Evolutionary conservation across 2,329 filamentous ascomycete species (phyloP), one percentile per base, ranked within the genome.

Genomic region (Trichophyton schoenleinii): DNA sequence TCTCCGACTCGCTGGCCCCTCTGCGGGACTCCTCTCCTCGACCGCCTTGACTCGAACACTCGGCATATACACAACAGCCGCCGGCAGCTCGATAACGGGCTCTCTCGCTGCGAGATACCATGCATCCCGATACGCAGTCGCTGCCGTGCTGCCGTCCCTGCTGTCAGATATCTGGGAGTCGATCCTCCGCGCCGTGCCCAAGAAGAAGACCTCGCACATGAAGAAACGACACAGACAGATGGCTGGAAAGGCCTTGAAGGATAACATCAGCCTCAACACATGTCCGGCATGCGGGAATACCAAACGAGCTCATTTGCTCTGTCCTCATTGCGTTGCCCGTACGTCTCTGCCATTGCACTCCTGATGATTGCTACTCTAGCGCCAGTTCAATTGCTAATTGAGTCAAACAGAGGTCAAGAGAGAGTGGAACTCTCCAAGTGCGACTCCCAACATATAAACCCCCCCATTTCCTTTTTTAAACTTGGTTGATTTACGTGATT

Each of bases 131-230:
- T 76, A 25, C 73, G 84, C 66, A 83, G 78, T 58, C 3, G 52
- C 52, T 13, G 25, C 52, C 7, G 52, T 25, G 28, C 78, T 91
- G 59, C 86, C 88, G 4, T 81, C 82, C 3, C 71, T 91, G n/a
- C 76, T 96, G 22, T 85, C 83, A 61, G 88, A 88, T 65, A 85
- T 99, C 69, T 97, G 92, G 92, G 92, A 96, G 67, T 91, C 89
- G 4, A 83, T 99, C 53, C 80, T 99, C 67, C 86, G 86, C 66
- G 94, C 94, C 0, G 94, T 97, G 15, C 94, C 94, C 3, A 99
- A 99, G 82, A 97, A 96, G 79, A 99, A 97, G 83, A 95, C 91
- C 38, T 96, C 92, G 48, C 90, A 99, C 75, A 89, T 89, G 80
- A 96, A 94, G 79, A 96, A 91, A 81, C 83, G 94, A 68, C 87